Evolutionary conservation across 1,284 basidiomycete genomes (phyloP).

Genomic region (Ustilago crameri): DNA sequence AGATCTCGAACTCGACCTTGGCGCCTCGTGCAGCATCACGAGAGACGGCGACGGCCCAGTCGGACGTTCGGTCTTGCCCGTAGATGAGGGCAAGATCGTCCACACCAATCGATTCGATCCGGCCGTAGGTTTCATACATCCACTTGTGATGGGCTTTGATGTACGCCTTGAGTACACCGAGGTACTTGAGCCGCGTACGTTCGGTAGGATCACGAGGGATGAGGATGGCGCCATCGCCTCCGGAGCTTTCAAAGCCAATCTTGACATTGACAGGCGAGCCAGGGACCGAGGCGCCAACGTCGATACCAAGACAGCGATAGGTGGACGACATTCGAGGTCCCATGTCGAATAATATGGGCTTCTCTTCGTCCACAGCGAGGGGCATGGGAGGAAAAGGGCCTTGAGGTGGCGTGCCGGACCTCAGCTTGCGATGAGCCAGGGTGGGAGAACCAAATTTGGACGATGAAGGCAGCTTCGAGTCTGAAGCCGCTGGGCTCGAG

Average conservation of each 20-base stretch:
- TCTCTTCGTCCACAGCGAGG: slow-evolving; percentile 46
- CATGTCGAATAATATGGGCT: slow-evolving; percentile 49
- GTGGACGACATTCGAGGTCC: slow-evolving; percentile 54
- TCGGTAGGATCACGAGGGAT: slow-evolving; percentile 56
- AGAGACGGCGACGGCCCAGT: slow-evolving; percentile 59
- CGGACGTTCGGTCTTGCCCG: slow-evolving; percentile 53
- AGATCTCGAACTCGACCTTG: slow-evolving; percentile 56
- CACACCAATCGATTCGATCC: slow-evolving; percentile 50
- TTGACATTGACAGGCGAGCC: slow-evolving; percentile 46
- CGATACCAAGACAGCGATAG: slow-evolving; percentile 48
- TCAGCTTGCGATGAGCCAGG: slow-evolving; percentile 20
- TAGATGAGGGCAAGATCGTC: slow-evolving; percentile 54
- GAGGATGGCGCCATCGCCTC: slow-evolving; percentile 57
- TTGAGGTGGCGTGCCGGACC: slow-evolving; percentile 43
- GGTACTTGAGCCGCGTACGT: slow-evolving; percentile 47
- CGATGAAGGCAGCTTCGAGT: slow-evolving; percentile 18
- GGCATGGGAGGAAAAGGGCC: slow-evolving; percentile 53
- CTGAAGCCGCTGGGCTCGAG: slow-evolving; percentile 20
- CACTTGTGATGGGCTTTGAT: slow-evolving; percentile 52
- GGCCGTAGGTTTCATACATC: slow-evolving; percentile 53
- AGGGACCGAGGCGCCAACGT: slow-evolving; percentile 28
- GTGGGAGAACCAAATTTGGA: slow-evolving; percentile 27
- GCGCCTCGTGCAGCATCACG: slow-evolving; percentile 45
- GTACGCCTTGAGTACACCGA: slow-evolving; percentile 57
- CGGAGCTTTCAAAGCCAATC: slow-evolving; percentile 51